phyloP scores from a whole-genome alignment of 2,329 filamentous ascomycete genomes.

The Venturiaceae sp. region DNA sequence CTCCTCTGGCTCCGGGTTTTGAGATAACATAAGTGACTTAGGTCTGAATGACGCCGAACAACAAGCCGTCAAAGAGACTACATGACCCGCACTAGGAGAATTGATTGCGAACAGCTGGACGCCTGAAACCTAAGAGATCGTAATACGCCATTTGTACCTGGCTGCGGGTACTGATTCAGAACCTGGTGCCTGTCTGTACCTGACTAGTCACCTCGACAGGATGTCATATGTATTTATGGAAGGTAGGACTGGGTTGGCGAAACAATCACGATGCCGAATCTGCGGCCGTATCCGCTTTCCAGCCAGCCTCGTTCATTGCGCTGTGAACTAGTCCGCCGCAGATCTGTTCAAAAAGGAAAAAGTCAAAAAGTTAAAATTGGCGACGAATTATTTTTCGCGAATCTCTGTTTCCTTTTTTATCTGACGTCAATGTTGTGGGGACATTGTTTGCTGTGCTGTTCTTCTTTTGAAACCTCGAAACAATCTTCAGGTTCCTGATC shows the following conservation, averaged over 20 bases:
- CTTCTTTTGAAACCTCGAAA: neutral
- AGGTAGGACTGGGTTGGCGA: too few relatives aligned
- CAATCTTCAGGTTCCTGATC: too few relatives aligned
- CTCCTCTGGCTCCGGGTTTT: too few relatives aligned
- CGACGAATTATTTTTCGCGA: neutral
- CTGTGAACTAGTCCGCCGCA: too few relatives aligned
- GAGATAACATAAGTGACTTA: neutral
- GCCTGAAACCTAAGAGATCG: too few relatives aligned
- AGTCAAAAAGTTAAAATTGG: neutral
- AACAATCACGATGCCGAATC: too few relatives aligned
- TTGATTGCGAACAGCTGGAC: neutral
- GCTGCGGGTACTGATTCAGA: neutral
- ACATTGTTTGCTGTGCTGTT: neutral
- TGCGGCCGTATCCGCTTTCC: too few relatives aligned
- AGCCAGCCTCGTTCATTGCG: too few relatives aligned
- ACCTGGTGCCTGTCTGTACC: neutral
- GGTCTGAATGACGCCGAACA: neutral
- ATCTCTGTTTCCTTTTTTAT: neutral
- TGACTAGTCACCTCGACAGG: too few relatives aligned
- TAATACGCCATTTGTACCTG: neutral
- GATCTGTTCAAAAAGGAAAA: too few relatives aligned
- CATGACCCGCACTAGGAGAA: neutral
- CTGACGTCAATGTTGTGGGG: neutral
- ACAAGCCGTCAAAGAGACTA: neutral
- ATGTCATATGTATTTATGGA: too few relatives aligned